phyloP scores from a whole-genome alignment of 257 asterid genomes.

The Przewalskia tangutica region DNA sequence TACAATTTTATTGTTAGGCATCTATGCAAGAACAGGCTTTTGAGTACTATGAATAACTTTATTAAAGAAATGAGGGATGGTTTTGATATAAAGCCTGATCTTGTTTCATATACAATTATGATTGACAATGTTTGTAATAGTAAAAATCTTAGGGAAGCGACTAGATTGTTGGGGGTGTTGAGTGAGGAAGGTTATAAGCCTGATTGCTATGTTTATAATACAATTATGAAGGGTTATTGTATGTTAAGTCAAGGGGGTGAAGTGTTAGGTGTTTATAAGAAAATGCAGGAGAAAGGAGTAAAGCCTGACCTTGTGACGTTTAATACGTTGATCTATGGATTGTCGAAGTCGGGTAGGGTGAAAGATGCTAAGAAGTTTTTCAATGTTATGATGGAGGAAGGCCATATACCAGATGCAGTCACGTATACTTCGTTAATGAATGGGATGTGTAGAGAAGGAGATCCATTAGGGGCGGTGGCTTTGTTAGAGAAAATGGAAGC shows the following conservation, averaged over 20 bases:
- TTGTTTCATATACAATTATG: constrained; percentile 89
- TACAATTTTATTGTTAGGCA: constrained; percentile 76
- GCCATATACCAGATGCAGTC: constrained; percentile 65
- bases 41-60: constrained; percentile 46
- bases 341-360: constrained; percentile 73
- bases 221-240: constrained; percentile 89
- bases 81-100: constrained; percentile 67
- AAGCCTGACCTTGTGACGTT: constrained; percentile 73
- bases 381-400: constrained; percentile 58
- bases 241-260: constrained; percentile 54
- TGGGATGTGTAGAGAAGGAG: constrained; percentile 86
- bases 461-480: constrained; percentile 59
- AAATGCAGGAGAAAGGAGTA: constrained; percentile 74
- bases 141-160: constrained; percentile 87
- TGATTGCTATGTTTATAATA: constrained; percentile 79
- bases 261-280: constrained; percentile 63
- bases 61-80: constrained; percentile 55
- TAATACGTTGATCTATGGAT: constrained; percentile 73
- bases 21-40: constrained; percentile 54
- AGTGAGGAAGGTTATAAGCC: constrained; percentile 75
- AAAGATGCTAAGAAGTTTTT: constrained; percentile 71
- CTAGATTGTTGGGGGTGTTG: constrained; percentile 47
- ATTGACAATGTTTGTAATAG: constrained; percentile 88
- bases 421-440: constrained; percentile 93
- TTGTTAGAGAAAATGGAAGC: constrained; percentile 72